Evolutionary conservation across 305 asterid genomes (phyloP).

Genomic region (Ruellia speciosa): DNA sequence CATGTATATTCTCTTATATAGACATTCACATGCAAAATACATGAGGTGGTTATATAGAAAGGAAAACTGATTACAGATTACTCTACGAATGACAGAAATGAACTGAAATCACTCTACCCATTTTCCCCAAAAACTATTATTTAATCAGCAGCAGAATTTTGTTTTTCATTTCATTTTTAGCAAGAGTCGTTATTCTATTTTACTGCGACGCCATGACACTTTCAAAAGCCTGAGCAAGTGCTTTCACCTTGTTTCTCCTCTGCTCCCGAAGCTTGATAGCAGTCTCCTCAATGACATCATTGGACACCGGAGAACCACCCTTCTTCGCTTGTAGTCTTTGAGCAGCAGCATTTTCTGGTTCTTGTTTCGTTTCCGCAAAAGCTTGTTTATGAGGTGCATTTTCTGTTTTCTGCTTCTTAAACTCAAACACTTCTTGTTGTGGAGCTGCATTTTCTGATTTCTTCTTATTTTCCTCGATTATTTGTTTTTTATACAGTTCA

Average conservation of each 20-base stretch:
- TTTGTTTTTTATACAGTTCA: not conserved
- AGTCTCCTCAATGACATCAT: constrained; percentile 62
- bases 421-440: constrained; percentile 27
- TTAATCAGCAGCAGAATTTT: not conserved
- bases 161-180: constrained; percentile 8
- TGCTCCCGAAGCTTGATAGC: constrained; percentile 58
- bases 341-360: constrained; percentile 16
- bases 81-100: not conserved
- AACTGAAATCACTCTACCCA: not conserved
- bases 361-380: constrained; percentile 14
- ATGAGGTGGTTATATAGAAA: not conserved
- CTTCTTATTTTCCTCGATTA: constrained; percentile 9
- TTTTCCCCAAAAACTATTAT: not conserved
- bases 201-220: constrained; percentile 59
- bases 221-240: constrained; percentile 78
- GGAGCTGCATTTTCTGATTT: constrained; percentile 17
- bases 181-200: constrained; percentile 18
- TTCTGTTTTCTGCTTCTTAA: constrained; percentile 8
- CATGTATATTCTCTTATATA: not conserved
- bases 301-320: constrained; percentile 39
- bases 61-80: not conserved
- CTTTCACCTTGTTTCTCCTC: constrained; percentile 60
- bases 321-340: constrained; percentile 33
- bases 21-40: not conserved
- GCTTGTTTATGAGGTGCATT: not conserved